Conservation (phyloP, 768 basidiomycete species). For the Gymnopilus junonius region DNA sequence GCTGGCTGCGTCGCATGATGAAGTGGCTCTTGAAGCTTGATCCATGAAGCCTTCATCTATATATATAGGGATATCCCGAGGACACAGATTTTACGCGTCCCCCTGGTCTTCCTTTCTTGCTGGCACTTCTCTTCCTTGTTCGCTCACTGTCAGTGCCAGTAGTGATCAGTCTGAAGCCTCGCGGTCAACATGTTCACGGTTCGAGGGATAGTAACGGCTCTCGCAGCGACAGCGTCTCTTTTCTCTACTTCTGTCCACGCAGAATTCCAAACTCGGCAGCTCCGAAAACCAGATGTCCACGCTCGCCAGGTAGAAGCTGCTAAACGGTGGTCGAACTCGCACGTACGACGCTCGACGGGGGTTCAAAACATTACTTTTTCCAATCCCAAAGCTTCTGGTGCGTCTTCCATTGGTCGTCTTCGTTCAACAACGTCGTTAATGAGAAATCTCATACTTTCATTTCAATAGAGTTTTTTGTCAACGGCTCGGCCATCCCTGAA, state of each 20-base stretch:
- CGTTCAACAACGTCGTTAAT: constrained; percentile 7
- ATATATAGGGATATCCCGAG: constrained; percentile 15
- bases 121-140: constrained; percentile 5
- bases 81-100: background rate
- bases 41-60: background rate
- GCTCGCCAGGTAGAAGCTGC: constrained; percentile 53
- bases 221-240: constrained; percentile 19
- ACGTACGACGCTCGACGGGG: constrained; percentile 17
- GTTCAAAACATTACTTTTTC: constrained; percentile 73
- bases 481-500: constrained; percentile 66
- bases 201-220: constrained; percentile 17
- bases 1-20: constrained; percentile 16
- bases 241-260: constrained; percentile 24
- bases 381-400: constrained; percentile 67
- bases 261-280: constrained; percentile 22
- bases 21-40: constrained; percentile 9
- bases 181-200: constrained; percentile 17
- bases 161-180: background rate
- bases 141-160: background rate
- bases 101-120: constrained; percentile 9
- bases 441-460: background rate
- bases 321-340: constrained; percentile 37
- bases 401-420: background rate
- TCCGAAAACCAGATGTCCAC: constrained; percentile 47
- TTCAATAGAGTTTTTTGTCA: constrained; percentile 66